Base-by-base conservation (phyloP, 1,284 basidiomycete species). In the Trichosporon asahii region DNA sequence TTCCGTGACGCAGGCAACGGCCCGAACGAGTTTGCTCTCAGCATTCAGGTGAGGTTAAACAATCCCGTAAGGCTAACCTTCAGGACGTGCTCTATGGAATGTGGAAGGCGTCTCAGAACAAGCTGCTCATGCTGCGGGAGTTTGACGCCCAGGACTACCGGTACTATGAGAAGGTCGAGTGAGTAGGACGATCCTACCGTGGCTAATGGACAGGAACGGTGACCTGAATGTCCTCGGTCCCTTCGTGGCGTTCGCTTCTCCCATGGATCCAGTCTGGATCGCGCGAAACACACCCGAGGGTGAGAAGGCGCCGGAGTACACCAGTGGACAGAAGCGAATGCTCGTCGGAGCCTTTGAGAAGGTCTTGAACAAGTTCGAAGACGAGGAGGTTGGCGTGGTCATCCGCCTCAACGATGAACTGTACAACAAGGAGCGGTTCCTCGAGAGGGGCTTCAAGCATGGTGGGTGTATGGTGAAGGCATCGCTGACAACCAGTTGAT, bases 1-100 rank as follows among this genome's bases (percentile, higher is more conserved):
- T 99, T 98, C 82, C 88, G 97, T 72, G 97, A 99, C 77, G 97
- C 97, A 12, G 96, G 96, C 5, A 90, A 94, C 69, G 95, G 95
- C 0, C 88, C 90, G 5, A 92, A 94, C 21, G 95, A 98, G 82
- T 98, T 95, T 84, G 92, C 92, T 77, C 88, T 99, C 70, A 92
- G 87, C 72, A 94, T 97, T 70, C 93, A 95, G 80, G 82, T 82
- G 55, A 68, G n/a, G 78, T 67, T 27, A 25, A 25, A 7, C 3
- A 7, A 25, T 23, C 37, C 15, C 9, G 14, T 21, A 2, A 2
- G n/a, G 66, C 70, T 76, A 69, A 76, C 57, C n/a, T 66, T 9
- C 77, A 85, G 80, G 93, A 98, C 78, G 93, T 94, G 79, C 86
- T 99, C 9, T 98, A 95, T 89, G 96, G 97, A 18, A 85, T 97